Evolutionary conservation across 2,329 filamentous ascomycete species (phyloP), one percentile per base, ranked within the genome.

Genomic region (Colletotrichum sp.): DNA sequence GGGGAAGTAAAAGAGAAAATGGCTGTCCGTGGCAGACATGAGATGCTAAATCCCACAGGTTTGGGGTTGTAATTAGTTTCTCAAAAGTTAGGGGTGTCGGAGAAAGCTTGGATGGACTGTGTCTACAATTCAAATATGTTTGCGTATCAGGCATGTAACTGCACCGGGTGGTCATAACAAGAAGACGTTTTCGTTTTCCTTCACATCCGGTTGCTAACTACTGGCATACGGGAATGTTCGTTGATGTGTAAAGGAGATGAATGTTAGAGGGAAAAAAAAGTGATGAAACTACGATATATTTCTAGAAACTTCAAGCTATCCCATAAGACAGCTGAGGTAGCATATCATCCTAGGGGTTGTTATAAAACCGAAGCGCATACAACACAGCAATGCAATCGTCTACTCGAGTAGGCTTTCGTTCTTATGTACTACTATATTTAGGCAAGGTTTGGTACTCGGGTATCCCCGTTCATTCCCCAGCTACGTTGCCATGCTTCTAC

Each of bases 401-500:
- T 48, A 48, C 43, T 21, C 6, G 43, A 48, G 43, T 21, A n/a
- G 10, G n/a, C 10, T 21, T 7, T 12, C 2, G 43, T 13, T 48
- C n/a, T 21, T 10, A 43, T 3, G n/a, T 1, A 1, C 18, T 48
- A 13, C 9, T 48, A 0, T 48, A 13, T 7, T 2, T 13, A 48
- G n/a, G 43, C 43, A 48, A 3, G 18, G n/a, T 48, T 7, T 7
- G 43, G 43, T 59, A 18, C 15, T 59, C 24, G 21, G n/a, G 18
- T 4, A 24, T 59, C 10, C 2, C 24, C 5, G 16, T 28, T 28
- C 13, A 21, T 59, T 28, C 24, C 21, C 26, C 16, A 30, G 10
- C 55, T 26, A 26, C 26, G 26, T 30, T 4, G 15, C 3, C 16
- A 8, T 34, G 60, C 30, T 57, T 60, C 13, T 32, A 8, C 52